phyloP scores from a whole-genome alignment of 2,329 filamentous ascomycete genomes.

The Rachicladosporium sp. region DNA sequence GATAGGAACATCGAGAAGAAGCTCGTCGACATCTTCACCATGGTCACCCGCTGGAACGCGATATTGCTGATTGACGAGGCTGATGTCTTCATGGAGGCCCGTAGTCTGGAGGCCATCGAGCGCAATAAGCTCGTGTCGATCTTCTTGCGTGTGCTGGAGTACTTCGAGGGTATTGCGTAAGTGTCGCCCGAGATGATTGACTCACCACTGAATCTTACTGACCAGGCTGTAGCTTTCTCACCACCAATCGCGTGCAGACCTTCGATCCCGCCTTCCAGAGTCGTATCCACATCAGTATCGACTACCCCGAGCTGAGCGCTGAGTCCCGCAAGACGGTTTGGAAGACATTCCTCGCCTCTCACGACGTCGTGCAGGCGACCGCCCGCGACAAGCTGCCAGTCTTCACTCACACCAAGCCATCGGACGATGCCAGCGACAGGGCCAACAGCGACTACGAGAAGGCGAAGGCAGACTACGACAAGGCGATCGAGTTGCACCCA shows the following conservation, averaged over 20 bases:
- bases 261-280: conserved; percentile 36
- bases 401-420: conserved; percentile 5
- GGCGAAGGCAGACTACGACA: conserved; percentile 5
- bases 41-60: conserved; percentile 39
- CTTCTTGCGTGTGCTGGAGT: conserved; percentile 26
- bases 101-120: conserved; percentile 28
- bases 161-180: conserved; percentile 18
- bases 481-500: conserved; percentile 9
- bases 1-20: conserved; percentile 30
- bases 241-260: conserved; percentile 32
- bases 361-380: conserved; percentile 14
- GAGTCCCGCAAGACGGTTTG: conserved; percentile 29
- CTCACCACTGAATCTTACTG: conserved; percentile 17
- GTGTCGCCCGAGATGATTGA: conserved; percentile 13
- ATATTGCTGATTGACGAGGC: conserved; percentile 43
- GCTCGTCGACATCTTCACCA: conserved; percentile 35
- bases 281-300: conserved; percentile 32
- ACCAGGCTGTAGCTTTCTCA: conserved; percentile 28
- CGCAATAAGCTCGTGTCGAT: conserved; percentile 36
- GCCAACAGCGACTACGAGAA: conserved; percentile 2
- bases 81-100: conserved; percentile 31
- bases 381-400: conserved; percentile 9
- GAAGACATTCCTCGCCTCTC: conserved; percentile 31
- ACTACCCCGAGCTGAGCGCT: conserved; percentile 29
- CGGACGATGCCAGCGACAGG: background rate